Evolutionary conservation across 805 yeast genomes (phyloP), one percentile per base, ranked within the genome.

Genomic region (Sugiyamaella boreocaroliniensis): DNA sequence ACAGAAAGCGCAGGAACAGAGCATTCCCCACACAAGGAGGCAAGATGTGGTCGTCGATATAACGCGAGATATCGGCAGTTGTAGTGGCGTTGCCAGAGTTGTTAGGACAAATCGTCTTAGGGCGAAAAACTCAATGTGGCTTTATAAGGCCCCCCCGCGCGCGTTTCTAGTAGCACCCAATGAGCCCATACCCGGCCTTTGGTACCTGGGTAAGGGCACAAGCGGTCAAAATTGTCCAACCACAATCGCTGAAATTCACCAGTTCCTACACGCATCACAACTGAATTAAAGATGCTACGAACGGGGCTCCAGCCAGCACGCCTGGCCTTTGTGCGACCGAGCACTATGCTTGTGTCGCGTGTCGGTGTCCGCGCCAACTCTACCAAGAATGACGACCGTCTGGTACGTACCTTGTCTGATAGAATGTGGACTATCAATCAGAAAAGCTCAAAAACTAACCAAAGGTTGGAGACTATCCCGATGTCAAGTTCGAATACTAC

Each of bases 401-500:
- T 47, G 22, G 29, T 42, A 12, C 22, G 29, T 42, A 19, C 4
- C 15, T 42, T 19, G 12, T 2, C 19, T 37, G 41, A n/a, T 7
- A 4, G 16, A 37, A 15, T 37, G 8, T 14, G 7, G 16, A 37
- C 16, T n/a, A 37, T 15, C 7, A 15, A 37, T 37, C 16, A 37
- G 11, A 16, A 15, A 4, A 19, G 43, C 19, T 5, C 12, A 16
- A 16, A 15, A 41, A 3, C 15, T 16, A n/a, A 41, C 12, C 11
- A 16, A 40, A 53, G 56, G 54, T 58, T 43, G 75, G 71, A 22
- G 86, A 81, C 58, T 85, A 86, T 64, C 86, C 85, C 45, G 75
- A 79, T 50, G 76, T 81, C n/a, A 75, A 77, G 53, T 76, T 76
- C 47, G 76, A 74, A 55, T 78, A 79, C 63, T 80, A 83, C 58